Evolutionary conservation across 2,329 filamentous ascomycete genomes (phyloP), one percentile per base, ranked within the genome.

Genomic region (Cordyceps militaris): DNA sequence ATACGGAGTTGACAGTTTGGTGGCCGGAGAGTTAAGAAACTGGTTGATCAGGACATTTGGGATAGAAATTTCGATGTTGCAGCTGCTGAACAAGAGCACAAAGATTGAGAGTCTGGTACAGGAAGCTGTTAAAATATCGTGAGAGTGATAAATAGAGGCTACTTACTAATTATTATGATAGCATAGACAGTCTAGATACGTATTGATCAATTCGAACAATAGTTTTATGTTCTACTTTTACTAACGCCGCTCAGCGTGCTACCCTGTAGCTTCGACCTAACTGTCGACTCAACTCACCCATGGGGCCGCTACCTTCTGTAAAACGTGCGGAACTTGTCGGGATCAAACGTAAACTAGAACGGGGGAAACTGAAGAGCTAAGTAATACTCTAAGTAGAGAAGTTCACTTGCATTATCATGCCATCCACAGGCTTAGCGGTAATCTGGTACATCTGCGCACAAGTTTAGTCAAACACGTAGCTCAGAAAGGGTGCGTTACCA

Each of bases 1-100:
- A 3, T 46, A 57, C 23, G 56, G 56, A 4, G 21, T 57, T 7
- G 48, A 52, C 28, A 57, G 56, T 52, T 32, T 57, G 13, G n/a
- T 57, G 6, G 56, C 56, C 5, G 56, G 43, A 16, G 56, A 57
- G 38, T 19, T 57, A 5, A 48, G 56, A 8, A 30, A 40, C 23
- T 57, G 56, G 56, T 44, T 63, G 3, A 28, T 48, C 16, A 32
- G 24, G 16, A 32, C 44, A 30, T 48, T 48, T 13, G 44, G 44
- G n/a, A 16, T 44, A 6, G 13, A 44, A 2, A 7, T 44, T 26
- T 16, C 23, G 2, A 44, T 44, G 23, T 3, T 44, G 13, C 42
- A 44, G 42, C 7, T 26, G 23, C 42, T 44, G 1, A 44, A 26
- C 23, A 44, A 44, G 42, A 26, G 23, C 14, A 44, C 13, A 44